These are phyloP conservation scores for Linum usitatissimum DNA, from an alignment of 345 rosid species.

Conservation along the genomic window DNA sequence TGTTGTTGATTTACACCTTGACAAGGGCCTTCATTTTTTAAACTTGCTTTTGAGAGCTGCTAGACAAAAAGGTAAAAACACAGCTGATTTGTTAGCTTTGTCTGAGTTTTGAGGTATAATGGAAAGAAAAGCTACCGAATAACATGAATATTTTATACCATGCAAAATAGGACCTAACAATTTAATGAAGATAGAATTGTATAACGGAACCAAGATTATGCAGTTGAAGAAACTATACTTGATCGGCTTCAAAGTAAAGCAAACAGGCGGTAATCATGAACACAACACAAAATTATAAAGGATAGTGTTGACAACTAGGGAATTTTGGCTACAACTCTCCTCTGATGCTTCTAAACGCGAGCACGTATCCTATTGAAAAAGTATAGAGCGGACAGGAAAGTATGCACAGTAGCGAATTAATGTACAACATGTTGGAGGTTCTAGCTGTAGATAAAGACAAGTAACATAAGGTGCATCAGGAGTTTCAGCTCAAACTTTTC, in stretches of 20 bases:
- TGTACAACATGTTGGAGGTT: background rate
- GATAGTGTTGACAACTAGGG: background rate
- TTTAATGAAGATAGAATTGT: background rate
- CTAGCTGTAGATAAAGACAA: background rate
- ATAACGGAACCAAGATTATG: background rate
- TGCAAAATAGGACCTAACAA: background rate
- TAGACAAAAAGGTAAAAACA: constrained; percentile 2
- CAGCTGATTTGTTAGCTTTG: constrained; percentile 1
- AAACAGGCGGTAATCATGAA: background rate
- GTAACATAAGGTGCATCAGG: background rate
- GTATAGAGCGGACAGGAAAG: background rate
- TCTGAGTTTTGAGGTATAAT: background rate
- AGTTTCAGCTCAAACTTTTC: background rate
- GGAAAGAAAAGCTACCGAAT: background rate
- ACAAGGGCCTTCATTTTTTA: constrained; percentile 15
- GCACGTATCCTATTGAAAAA: background rate
- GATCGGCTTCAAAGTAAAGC: background rate
- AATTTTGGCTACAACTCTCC: background rate
- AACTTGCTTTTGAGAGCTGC: constrained; percentile 16
- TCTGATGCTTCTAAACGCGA: background rate
- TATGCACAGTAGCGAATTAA: background rate
- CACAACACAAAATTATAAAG: background rate
- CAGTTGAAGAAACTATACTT: background rate
- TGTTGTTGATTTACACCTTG: background rate
- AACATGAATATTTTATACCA: background rate